phyloP scores from a whole-genome alignment of 1,284 basidiomycete genomes.

The Ustilago sp. region DNA sequence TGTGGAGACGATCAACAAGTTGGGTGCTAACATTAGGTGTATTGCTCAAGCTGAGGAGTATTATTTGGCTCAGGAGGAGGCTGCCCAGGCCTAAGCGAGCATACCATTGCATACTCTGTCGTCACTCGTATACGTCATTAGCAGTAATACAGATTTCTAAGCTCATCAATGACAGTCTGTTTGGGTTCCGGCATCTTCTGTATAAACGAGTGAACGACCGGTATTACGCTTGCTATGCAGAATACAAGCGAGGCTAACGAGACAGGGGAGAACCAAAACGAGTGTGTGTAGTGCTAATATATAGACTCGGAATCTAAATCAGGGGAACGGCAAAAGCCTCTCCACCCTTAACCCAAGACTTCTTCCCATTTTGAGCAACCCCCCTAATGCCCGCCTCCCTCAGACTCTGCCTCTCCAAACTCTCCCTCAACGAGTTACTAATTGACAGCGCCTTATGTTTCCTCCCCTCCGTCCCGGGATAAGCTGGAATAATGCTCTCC shows the following conservation, averaged over 20 bases:
- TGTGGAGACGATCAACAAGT: slow-evolving; percentile 93
- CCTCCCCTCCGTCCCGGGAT: not conserved
- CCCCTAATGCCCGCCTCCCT: slow-evolving; percentile 15
- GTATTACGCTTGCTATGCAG: not conserved
- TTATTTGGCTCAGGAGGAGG: slow-evolving; percentile 30
- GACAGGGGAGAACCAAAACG: not conserved
- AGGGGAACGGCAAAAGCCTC: slow-evolving; percentile 8
- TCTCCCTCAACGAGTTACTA: slow-evolving; percentile 11
- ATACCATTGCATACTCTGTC: not conserved
- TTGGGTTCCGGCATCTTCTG: not conserved
- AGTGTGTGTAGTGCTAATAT: not conserved
- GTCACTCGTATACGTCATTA: not conserved
- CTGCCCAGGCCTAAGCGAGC: not conserved
- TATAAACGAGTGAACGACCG: not conserved
- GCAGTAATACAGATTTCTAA: not conserved
- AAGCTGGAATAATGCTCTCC: slow-evolving; percentile 31
- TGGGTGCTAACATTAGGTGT: slow-evolving; percentile 86
- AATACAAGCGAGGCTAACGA: not conserved
- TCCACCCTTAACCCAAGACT: slow-evolving; percentile 3
- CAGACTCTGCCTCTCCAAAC: slow-evolving; percentile 19
- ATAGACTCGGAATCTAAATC: not conserved
- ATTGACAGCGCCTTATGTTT: not conserved
- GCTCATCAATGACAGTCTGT: not conserved
- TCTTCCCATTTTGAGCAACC: not conserved
- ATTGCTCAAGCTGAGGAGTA: slow-evolving; percentile 82